These are phyloP conservation scores for Emergomyces pasteurianus DNA, from an alignment of 2,329 filamentous ascomycete species.

Conservation along the genomic window DNA sequence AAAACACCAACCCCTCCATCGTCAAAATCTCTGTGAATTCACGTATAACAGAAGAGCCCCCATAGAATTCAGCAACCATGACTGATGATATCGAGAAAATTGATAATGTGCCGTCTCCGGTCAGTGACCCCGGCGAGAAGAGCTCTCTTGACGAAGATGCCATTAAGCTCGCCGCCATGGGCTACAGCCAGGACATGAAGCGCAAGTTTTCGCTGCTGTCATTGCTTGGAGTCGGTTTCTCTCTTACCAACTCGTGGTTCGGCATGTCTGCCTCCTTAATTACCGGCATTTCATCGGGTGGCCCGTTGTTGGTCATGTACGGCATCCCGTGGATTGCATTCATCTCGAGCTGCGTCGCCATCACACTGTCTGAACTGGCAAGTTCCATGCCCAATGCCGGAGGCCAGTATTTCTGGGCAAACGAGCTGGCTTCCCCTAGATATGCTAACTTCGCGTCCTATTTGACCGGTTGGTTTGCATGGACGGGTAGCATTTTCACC, in stretches of 20 bases:
- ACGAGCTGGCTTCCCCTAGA: conserved; percentile 35
- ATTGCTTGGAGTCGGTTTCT: conserved; percentile 40
- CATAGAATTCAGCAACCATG: neutral
- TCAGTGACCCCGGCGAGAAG: neutral
- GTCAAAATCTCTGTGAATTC: neutral
- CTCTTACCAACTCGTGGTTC: conserved; percentile 42
- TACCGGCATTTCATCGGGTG: conserved; percentile 40
- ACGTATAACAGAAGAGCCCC: neutral
- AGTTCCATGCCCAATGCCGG: conserved; percentile 40
- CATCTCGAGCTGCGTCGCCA: conserved; percentile 35
- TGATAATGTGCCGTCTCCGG: neutral
- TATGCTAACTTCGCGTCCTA: conserved; percentile 37
- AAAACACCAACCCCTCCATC: neutral
- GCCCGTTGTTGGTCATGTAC: conserved; percentile 38
- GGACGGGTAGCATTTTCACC: conserved; percentile 44
- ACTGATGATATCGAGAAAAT: neutral
- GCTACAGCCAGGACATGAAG: conserved; percentile 37
- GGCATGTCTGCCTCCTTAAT: conserved; percentile 38
- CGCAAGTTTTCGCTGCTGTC: conserved; percentile 40
- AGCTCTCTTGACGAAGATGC: conserved; percentile 25
- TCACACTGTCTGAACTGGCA: conserved; percentile 37
- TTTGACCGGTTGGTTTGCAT: conserved; percentile 41
- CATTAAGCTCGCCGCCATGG: conserved; percentile 37
- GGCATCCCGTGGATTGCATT: conserved; percentile 37
- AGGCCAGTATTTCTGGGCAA: conserved; percentile 42